phyloP scores from a whole-genome alignment of 495 filamentous ascomycete species.

The Cercophora scortea region DNA sequence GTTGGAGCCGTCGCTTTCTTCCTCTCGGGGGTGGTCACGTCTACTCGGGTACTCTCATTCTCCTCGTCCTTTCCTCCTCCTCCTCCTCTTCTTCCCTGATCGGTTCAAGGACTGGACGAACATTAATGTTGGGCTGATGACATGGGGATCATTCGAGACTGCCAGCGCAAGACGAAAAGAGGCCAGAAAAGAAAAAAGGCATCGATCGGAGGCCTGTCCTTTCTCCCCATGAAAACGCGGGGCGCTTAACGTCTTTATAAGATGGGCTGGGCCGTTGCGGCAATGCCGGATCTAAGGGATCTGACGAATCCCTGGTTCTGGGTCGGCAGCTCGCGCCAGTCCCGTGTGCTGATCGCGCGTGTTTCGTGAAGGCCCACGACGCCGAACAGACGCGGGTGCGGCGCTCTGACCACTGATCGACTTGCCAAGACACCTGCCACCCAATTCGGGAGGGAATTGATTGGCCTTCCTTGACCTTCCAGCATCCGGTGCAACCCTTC shows the following conservation, averaged over 20 bases:
- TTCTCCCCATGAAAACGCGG: constrained; percentile 1
- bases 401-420: not conserved
- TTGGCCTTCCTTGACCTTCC: no score
- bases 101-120: no score
- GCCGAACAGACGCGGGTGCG: not conserved
- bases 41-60: no score
- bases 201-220: constrained; percentile 7
- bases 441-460: not conserved
- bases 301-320: not conserved
- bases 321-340: constrained; percentile 14
- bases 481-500: no score
- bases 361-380: constrained; percentile 8
- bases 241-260: constrained; percentile 16
- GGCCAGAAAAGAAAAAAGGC: not conserved
- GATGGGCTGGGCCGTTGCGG: constrained; percentile 4
- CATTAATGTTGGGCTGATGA: no score
- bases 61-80: no score
- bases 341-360: constrained; percentile 18
- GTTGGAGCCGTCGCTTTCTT: no score
- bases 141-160: no score
- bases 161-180: not conserved
- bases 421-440: constrained; percentile 7
- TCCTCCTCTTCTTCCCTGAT: no score
- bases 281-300: not conserved
- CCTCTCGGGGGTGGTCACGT: no score